phyloP scores from a whole-genome alignment of 1,284 basidiomycete species.

The Cutaneotrichosporon cutaneum region DNA sequence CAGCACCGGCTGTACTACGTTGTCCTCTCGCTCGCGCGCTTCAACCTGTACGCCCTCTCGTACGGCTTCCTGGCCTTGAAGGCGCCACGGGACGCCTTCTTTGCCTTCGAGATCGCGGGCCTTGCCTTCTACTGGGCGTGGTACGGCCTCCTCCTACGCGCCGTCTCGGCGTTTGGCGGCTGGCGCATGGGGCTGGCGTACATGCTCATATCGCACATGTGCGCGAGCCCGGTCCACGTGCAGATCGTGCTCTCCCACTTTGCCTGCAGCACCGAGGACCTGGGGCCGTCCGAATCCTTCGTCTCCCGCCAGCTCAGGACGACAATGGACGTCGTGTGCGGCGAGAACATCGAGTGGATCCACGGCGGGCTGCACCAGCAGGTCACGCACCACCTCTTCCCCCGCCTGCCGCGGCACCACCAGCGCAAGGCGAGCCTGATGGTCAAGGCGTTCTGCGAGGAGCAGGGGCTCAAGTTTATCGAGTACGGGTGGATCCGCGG shows the following conservation, averaged over 20 bases:
- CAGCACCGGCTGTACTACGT: conserved; percentile 95
- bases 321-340: conserved; percentile 91
- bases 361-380: conserved; percentile 93
- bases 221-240: conserved; percentile 59
- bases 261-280: conserved; percentile 87
- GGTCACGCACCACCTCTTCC: conserved; percentile 96
- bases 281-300: conserved; percentile 89
- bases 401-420: conserved; percentile 91
- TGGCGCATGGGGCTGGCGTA: conserved; percentile 55
- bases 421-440: conserved; percentile 74
- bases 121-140: conserved; percentile 58
- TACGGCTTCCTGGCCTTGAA: conserved; percentile 69
- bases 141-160: conserved; percentile 55
- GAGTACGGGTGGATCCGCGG: conserved; percentile 87
- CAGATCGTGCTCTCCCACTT: conserved; percentile 96
- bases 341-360: conserved; percentile 75
- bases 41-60: conserved; percentile 91
- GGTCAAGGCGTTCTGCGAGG: conserved; percentile 80
- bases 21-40: conserved; percentile 85
- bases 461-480: conserved; percentile 79
- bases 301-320: conserved; percentile 90
- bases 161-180: conserved; percentile 37
- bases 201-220: conserved; percentile 58
- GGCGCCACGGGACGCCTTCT: conserved; percentile 50
- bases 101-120: conserved; percentile 55